These are phyloP conservation scores for Cicer judaicum DNA, from an alignment of 306 rosid genomes.

Conservation along the genomic window DNA sequence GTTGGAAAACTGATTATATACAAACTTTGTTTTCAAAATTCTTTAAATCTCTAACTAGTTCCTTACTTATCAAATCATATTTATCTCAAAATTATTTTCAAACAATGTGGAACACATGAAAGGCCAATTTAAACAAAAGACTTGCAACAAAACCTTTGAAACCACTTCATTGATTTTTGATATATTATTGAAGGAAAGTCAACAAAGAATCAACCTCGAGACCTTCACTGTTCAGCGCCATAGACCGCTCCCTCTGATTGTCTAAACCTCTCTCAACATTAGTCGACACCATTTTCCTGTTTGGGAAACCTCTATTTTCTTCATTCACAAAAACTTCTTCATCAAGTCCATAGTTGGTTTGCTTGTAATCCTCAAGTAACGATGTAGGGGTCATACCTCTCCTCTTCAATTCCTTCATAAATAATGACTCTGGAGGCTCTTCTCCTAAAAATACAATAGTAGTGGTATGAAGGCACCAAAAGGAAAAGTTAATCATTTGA, in stretches of 20 bases:
- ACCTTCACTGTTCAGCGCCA: conserved; percentile 97
- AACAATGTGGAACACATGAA: conserved; percentile 24
- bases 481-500: conserved; percentile 11
- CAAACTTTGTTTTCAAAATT: conserved; percentile 18
- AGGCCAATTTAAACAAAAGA: conserved; percentile 19
- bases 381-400: conserved; percentile 97
- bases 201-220: conserved; percentile 76
- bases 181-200: conserved; percentile 29
- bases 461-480: conserved; percentile 41
- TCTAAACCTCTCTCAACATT: conserved; percentile 73
- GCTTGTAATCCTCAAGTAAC: conserved; percentile 78
- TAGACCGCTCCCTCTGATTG: conserved; percentile 90
- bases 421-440: conserved; percentile 91
- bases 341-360: conserved; percentile 58
- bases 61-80: conserved; percentile 8
- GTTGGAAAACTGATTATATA: conserved; percentile 1
- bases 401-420: conserved; percentile 91
- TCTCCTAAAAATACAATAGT: conserved; percentile 63
- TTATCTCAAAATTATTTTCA: neutral
- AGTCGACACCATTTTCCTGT: conserved; percentile 75
- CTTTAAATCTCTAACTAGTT: conserved; percentile 16
- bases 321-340: conserved; percentile 63
- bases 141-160: conserved; percentile 27
- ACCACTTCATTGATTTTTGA: conserved; percentile 15
- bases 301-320: conserved; percentile 59